phyloP scores from a whole-genome alignment of 2,329 filamentous ascomycete genomes.

The Aspergillus tanneri region DNA sequence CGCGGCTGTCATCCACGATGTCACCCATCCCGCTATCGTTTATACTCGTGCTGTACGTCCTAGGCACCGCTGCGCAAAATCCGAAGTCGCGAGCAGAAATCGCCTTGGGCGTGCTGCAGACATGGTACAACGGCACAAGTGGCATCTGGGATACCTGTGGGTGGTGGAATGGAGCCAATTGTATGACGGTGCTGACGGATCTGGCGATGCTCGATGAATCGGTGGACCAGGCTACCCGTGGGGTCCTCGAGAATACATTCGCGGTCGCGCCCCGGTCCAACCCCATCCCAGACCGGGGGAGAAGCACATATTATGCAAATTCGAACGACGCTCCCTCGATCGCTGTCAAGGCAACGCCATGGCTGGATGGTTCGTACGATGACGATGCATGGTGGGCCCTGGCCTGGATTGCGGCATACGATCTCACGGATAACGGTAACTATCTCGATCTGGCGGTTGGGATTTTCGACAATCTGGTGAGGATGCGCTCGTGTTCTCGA shows the following conservation, averaged over 20 bases:
- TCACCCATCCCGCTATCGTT: too few species aligned
- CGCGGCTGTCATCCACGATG: too few species aligned
- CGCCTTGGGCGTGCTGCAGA: conserved; percentile 52
- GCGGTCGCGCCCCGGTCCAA: conserved; percentile 17
- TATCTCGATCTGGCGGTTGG: conserved; percentile 51
- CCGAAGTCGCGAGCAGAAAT: conserved; percentile 5
- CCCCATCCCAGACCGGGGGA: conserved; percentile 16
- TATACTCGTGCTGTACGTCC: not conserved
- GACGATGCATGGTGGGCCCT: conserved; percentile 57
- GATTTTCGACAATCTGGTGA: conserved; percentile 51
- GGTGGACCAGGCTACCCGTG: conserved; percentile 33
- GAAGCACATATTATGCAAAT: conserved; percentile 3
- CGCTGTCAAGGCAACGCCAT: conserved; percentile 23
- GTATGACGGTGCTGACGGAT: conserved; percentile 62
- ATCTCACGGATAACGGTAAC: conserved; percentile 46
- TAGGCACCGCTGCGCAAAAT: not conserved
- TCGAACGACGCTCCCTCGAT: not conserved
- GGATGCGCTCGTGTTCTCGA: not conserved
- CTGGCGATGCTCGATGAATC: conserved; percentile 41
- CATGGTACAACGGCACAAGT: conserved; percentile 59
- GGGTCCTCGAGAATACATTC: conserved; percentile 49
- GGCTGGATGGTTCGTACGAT: conserved; percentile 45
- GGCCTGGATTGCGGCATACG: conserved; percentile 56
- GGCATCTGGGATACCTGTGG: conserved; percentile 64
- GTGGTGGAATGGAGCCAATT: conserved; percentile 76